Percentiles rank a stretch among this genome's conserved stretches.
Evolutionary conservation across 192 early-diverging fungal species (phyloP).

Genomic region (Umbelopsis sp.): DNA sequence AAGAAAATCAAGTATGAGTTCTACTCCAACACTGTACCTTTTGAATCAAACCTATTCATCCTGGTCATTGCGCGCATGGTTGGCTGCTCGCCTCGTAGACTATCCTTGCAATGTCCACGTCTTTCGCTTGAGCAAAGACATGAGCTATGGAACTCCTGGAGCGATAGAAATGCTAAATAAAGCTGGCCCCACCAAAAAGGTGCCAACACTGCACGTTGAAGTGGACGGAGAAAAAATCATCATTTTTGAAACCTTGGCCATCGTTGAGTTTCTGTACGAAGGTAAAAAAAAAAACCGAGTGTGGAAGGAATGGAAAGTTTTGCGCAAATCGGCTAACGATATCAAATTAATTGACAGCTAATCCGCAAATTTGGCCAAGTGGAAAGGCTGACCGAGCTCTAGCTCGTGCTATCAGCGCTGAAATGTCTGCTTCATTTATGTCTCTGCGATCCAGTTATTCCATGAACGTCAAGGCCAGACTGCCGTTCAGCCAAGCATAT

Average conservation of each 20-base stretch:
- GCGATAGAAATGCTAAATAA: constrained; percentile 21
- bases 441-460: constrained; percentile 27
- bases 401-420: constrained; percentile 36
- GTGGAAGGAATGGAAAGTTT: background rate
- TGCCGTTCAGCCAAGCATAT: constrained; percentile 26
- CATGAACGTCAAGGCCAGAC: constrained; percentile 35
- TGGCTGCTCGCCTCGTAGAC: constrained; percentile 25
- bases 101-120: constrained; percentile 27
- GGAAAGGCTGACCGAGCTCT: constrained; percentile 36
- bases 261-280: constrained; percentile 42
- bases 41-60: constrained; percentile 43
- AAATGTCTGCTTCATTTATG: constrained; percentile 41
- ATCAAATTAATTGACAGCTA: constrained; percentile 21
- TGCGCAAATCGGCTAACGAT: background rate
- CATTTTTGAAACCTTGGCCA: constrained; percentile 41
- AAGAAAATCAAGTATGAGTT: background rate
- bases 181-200: constrained; percentile 41
- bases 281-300: constrained; percentile 20
- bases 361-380: constrained; percentile 38
- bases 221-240: constrained; percentile 35
- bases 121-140: background rate
- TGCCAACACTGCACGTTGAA: constrained; percentile 33
- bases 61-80: constrained; percentile 43
- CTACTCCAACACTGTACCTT: constrained; percentile 25
- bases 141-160: constrained; percentile 11